Evolutionary conservation across 148 eudicot species (phyloP).

Genomic region (Rhododendron molle): DNA sequence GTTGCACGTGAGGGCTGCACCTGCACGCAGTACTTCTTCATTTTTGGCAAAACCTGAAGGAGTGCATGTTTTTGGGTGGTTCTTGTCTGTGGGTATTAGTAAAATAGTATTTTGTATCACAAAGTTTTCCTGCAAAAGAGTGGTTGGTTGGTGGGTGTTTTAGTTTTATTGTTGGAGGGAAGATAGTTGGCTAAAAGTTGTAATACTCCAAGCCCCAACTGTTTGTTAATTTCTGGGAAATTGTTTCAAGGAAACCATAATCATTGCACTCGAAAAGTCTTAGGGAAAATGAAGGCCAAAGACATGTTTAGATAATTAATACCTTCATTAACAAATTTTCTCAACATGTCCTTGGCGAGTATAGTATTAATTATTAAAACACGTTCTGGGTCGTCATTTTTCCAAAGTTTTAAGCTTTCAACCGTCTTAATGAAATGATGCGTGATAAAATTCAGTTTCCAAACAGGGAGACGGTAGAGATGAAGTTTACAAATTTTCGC

Average conservation of each 20-base stretch:
- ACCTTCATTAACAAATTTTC: no score
- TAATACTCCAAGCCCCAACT: neutral
- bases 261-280: no score
- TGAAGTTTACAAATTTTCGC: neutral
- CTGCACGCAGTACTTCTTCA: neutral
- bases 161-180: neutral
- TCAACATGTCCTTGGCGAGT: no score
- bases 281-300: no score
- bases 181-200: neutral
- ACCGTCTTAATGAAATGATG: neutral
- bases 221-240: neutral
- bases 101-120: constrained; percentile 9
- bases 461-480: neutral
- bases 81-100: neutral
- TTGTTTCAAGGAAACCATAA: no score
- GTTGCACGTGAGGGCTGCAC: constrained; percentile 6
- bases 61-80: neutral
- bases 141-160: constrained; percentile 23
- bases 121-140: constrained; percentile 34
- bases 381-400: no score
- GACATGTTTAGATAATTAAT: no score
- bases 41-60: neutral
- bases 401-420: neutral
- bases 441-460: neutral
- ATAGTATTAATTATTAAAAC: no score